Base-by-base conservation (phyloP, 306 rosid genomes). In the Elaeagnus macrophylla region DNA sequence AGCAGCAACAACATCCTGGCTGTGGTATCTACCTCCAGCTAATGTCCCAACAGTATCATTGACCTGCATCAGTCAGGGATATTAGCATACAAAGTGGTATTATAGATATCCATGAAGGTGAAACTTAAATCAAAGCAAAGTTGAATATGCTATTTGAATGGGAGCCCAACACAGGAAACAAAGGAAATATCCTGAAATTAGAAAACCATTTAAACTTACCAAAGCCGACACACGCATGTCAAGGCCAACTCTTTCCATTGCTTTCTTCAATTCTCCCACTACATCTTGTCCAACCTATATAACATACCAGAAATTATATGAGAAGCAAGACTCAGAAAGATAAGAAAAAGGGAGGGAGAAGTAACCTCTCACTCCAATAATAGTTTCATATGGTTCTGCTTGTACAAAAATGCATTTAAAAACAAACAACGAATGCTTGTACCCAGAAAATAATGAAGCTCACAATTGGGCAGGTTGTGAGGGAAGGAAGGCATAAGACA, bases 11-110 rank as follows among this genome's bases (percentile, higher is more conserved):
- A 84, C 99, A 84, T 84, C 85, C 14, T 50, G 86, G 65, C 83
- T 67, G 65, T 71, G 20, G 75, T 77, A 93, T 72, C 88, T 78
- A 51, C 84, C 99, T 57, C 84, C 87, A 55, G 99, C 99, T 66
- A 93, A 69, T 13, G 99, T 93, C 60, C 99, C 99, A 56, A 93
- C 79, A 7, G 99, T 83, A 69, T 93, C 99, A 75, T 93, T 93
- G 45, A 93, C 89, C 99, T 93, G 81, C 68, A 78, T 59, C 59
- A 47, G 40, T 59, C 48, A 47, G 50, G 58, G 47, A 56, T 39
- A 73, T 79, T 56, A 75, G 67, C 32, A 25, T 2, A 25, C 32
- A 25, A 25, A 25, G 32, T 25, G 32, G 32, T 25, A 25, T 25
- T 25, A 25, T 25, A 25, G 32, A 25, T 25, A 25, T 25, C 32